A percentile compares a stretch with the other conserved stretches of the same genome.
These are phyloP conservation scores for Anthostomella pinea DNA, from an alignment of 2,329 filamentous ascomycete species.

Conservation along the genomic window DNA sequence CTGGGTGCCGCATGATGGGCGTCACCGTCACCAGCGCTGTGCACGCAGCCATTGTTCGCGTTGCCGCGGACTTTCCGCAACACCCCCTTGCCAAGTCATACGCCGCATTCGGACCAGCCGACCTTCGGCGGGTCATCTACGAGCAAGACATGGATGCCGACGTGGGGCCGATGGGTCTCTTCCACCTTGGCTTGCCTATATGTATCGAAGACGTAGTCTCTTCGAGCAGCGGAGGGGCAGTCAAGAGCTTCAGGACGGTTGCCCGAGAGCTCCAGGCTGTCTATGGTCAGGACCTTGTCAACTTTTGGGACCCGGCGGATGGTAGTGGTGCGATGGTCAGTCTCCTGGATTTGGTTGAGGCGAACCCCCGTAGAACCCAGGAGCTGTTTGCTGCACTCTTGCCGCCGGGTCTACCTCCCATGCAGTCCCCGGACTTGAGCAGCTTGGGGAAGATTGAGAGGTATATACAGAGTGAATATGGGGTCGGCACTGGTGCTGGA, in stretches of 20 bases:
- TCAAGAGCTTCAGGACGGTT: constrained; percentile 14
- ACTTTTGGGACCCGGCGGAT: constrained; percentile 18
- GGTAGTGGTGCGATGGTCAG: constrained; percentile 17
- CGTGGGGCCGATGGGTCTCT: constrained; percentile 9
- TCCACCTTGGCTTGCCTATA: constrained; percentile 19
- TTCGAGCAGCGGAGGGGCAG: neutral
- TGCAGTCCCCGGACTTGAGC: constrained; percentile 20
- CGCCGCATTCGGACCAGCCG: constrained; percentile 17
- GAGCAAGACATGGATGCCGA: neutral
- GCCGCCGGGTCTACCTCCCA: constrained; percentile 8
- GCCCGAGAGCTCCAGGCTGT: constrained; percentile 13
- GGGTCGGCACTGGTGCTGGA: neutral
- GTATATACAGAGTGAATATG: constrained; percentile 12
- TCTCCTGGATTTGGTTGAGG: constrained; percentile 11
- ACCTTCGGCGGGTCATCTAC: constrained; percentile 15
- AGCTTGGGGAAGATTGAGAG: constrained; percentile 18
- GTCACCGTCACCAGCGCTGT: constrained; percentile 19
- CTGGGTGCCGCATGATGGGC: constrained; percentile 7
- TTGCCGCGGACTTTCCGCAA: constrained; percentile 17
- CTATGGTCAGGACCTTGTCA: constrained; percentile 21
- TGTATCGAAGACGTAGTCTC: constrained; percentile 13
- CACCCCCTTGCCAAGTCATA: constrained; percentile 17
- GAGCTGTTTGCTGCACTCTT: constrained; percentile 8
- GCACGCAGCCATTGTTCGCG: constrained; percentile 22
- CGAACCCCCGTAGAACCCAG: constrained; percentile 10